Evolutionary conservation across 768 basidiomycete species (phyloP).

Genomic region (Rhodotorula kratochvilovae): DNA sequence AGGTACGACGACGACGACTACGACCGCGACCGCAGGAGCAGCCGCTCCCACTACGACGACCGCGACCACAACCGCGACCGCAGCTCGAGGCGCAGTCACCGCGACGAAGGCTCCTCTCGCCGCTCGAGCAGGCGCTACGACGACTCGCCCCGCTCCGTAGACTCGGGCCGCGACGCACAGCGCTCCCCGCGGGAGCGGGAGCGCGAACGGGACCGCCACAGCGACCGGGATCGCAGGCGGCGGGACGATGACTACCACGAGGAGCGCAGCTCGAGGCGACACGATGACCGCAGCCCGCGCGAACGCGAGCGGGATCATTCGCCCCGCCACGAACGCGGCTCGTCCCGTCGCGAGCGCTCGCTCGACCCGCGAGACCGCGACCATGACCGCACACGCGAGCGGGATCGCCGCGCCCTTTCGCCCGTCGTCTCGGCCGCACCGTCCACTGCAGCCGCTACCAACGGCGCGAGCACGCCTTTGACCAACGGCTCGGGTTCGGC

Average conservation of each 20-base stretch:
- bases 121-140: background rate
- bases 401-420: background rate
- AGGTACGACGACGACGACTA: conserved; percentile 26
- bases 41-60: background rate
- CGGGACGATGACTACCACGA: background rate
- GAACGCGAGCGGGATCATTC: conserved; percentile 35
- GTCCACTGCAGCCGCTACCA: background rate
- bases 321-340: conserved; percentile 5
- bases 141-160: background rate
- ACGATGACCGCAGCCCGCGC: background rate
- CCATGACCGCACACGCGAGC: background rate
- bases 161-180: background rate
- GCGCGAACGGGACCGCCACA: conserved; percentile 15
- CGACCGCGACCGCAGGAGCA: background rate
- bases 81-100: background rate
- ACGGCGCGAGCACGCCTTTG: background rate
- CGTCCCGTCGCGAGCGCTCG: conserved; percentile 1
- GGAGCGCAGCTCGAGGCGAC: background rate
- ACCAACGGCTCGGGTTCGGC: background rate
- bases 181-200: conserved; percentile 1
- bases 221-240: conserved; percentile 5
- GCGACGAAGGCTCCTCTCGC: background rate
- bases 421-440: background rate
- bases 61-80: conserved; percentile 14
- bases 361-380: background rate